Base-by-base conservation (phyloP, 148 eudicot species). In the Arbutus unedo region DNA sequence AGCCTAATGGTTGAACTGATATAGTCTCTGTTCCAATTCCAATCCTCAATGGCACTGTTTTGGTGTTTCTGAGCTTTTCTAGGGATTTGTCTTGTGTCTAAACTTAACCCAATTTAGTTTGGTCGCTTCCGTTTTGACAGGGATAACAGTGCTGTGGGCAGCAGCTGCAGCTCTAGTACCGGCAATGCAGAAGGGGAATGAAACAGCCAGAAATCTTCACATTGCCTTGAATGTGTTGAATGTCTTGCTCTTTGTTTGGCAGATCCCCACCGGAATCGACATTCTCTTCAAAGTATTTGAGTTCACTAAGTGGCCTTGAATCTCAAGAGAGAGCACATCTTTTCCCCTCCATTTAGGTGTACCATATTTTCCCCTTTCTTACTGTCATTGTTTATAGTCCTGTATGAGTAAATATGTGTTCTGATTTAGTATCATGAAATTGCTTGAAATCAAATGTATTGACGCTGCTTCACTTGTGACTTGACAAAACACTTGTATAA, bases 131-230 rank as follows among this genome's bases (percentile, higher is more conserved):
- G 44, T 23, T 53, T 43, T 47, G 85, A 87, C 93, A 96, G 99
- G 87, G 41, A 97, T 97, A 74, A 93, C 99, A 5, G 95, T 93
- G 83, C 89, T 97, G 41, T 97, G 99, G 99, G 99, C 99, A 80
- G 90, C 91, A 64, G 98, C 98, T 7, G 99, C 98, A 13, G 93
- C 99, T 16, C 89, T 94, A 66, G 98, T 96, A 78, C 99, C 99
- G 5, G 87, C 95, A 81, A 97, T 94, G 99, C 99, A 97, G 88
- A 96, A 93, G 89, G 99, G 99, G 83, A 93, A 84, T 60, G 98
- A 97, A 76, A 92, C 96, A 16, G 99, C 99, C 4, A 90, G 99
- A 86, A 97, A 78, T 90, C 95, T 97, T 78, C 99, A 97, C 88
- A 93, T 97, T 53, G 91, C 98, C 15, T 55, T 97, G 81, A 97